Evolutionary conservation across 1,284 basidiomycete species (phyloP), one percentile per base, ranked within the genome.

Genomic region (Ganoderma multipileum): DNA sequence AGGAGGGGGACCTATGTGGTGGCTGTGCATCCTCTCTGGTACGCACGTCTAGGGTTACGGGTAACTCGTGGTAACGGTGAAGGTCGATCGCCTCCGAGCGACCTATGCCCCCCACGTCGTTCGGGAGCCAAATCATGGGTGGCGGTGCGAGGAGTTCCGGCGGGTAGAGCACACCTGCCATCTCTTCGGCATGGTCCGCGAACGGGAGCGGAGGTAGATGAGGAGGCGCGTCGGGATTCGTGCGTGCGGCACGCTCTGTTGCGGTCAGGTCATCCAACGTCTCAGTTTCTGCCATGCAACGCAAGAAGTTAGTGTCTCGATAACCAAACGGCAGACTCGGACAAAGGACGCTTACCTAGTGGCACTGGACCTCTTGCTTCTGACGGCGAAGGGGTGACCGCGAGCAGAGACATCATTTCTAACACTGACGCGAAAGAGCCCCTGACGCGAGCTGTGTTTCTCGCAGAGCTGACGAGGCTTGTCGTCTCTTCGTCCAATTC

Each of bases 71-170:
- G 76, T 91, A 92, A 72, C 86, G 87, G 75, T 89, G 85, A 70
- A 93, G 80, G 78, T 93, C 91, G 63, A 85, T 82, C 47, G 91
- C 91, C 77, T 93, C 91, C 12, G 89, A 88, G 54, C 85, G 84
- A 12, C 89, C 91, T 30, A 94, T 88, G 23, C 91, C 91, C 23
- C 89, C 87, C 2, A 84, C 82, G 76, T 94, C 93, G 76, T 91
- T 89, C 0, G 91, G 91, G 9, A 95, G 83, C 93, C 93, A 95
- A 60, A 95, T 92, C 62, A 91, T 88, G 0, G 93, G 93, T 9
- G 86, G 81, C 11, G 91, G 91, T 6, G 90, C 90, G 68, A 93
- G 85, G 50, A 95, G 83, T 77, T 93, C 92, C 2, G 93, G 91
- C 2, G 93, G 91, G 77, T 95, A 95, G 52, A 95, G 81, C 69